Evolutionary conservation across 2,329 filamentous ascomycete genomes (phyloP).

Genomic region (Coniochaeta sp.): DNA sequence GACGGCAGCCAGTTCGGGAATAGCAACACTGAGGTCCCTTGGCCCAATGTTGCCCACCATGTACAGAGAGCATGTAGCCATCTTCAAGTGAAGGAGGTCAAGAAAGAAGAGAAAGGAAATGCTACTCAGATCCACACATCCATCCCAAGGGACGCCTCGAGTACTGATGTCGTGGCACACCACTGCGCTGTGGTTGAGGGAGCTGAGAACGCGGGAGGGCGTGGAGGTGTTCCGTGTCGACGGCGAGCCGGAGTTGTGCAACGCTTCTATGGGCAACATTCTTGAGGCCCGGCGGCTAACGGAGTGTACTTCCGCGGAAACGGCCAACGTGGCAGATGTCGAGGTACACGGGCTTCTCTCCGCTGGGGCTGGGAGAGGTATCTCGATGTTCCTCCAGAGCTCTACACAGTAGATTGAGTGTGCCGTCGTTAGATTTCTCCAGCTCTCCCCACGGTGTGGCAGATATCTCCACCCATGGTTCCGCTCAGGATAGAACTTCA

Average conservation of each 20-base stretch:
- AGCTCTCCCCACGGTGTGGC: neutral
- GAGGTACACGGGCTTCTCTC: constrained; percentile 1
- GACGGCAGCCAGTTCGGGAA: neutral
- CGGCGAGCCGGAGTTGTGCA: too few relatives aligned
- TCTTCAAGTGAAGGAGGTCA: too few relatives aligned
- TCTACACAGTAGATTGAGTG: too few relatives aligned
- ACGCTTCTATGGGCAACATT: neutral
- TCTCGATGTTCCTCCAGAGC: too few relatives aligned
- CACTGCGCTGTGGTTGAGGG: too few relatives aligned
- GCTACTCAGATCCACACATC: neutral
- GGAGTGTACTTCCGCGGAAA: neutral
- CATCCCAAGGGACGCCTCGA: neutral
- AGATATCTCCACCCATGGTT: neutral
- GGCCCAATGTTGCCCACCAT: too few relatives aligned
- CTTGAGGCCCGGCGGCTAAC: neutral
- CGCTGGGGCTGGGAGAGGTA: too few relatives aligned
- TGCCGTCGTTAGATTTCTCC: neutral
- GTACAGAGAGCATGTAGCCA: too few relatives aligned
- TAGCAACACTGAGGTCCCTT: neutral
- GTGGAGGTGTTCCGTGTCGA: neutral
- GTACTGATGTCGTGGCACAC: neutral
- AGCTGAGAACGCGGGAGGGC: too few relatives aligned
- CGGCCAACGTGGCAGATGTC: too few relatives aligned
- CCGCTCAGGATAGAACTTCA: neutral
- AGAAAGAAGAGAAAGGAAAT: too few relatives aligned